Evolutionary conservation across 2,329 filamentous ascomycete species (phyloP).

Genomic region (Phaeosphaeriaceae sp.): DNA sequence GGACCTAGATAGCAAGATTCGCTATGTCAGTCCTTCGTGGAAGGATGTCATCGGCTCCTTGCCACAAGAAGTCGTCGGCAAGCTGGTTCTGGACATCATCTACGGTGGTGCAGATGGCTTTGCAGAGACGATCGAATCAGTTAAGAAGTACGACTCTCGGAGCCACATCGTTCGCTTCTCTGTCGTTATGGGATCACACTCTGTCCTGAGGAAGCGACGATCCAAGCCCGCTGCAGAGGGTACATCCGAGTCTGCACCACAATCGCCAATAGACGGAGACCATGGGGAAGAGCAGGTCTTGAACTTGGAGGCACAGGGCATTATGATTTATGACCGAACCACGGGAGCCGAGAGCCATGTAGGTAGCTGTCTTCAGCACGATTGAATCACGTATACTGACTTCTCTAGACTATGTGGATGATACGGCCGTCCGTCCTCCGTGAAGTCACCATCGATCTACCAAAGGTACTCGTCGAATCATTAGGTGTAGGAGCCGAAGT

Average conservation of each 20-base stretch:
- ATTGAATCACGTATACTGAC: constrained; percentile 25
- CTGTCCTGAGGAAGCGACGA: constrained; percentile 41
- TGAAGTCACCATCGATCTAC: constrained; percentile 95
- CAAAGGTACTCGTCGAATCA: constrained; percentile 86
- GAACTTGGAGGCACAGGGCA: constrained; percentile 92
- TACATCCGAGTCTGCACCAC: constrained; percentile 36
- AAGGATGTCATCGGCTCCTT: constrained; percentile 85
- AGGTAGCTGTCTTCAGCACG: constrained; percentile 52
- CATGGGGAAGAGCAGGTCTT: constrained; percentile 62
- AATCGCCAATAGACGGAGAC: constrained; percentile 36
- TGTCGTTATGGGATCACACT: constrained; percentile 45
- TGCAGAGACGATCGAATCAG: constrained; percentile 80
- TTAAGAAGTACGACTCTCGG: constrained; percentile 85
- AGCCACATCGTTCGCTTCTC: constrained; percentile 72
- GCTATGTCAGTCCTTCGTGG: constrained; percentile 98
- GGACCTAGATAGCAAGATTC: constrained; percentile 85
- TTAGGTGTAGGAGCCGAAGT: constrained; percentile 94
- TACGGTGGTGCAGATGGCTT: constrained; percentile 82
- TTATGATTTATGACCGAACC: constrained; percentile 93
- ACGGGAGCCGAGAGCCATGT: constrained; percentile 90
- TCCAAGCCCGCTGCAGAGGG: constrained; percentile 31
- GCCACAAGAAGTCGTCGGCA: constrained; percentile 74
- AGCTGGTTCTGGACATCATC: constrained; percentile 79
- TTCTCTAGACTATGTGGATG: constrained; percentile 97
- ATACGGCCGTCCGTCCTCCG: constrained; percentile 87